These are phyloP conservation scores for Trypanosoma boissoni DNA, from an alignment of 208 protist species.

Conservation along the genomic window DNA sequence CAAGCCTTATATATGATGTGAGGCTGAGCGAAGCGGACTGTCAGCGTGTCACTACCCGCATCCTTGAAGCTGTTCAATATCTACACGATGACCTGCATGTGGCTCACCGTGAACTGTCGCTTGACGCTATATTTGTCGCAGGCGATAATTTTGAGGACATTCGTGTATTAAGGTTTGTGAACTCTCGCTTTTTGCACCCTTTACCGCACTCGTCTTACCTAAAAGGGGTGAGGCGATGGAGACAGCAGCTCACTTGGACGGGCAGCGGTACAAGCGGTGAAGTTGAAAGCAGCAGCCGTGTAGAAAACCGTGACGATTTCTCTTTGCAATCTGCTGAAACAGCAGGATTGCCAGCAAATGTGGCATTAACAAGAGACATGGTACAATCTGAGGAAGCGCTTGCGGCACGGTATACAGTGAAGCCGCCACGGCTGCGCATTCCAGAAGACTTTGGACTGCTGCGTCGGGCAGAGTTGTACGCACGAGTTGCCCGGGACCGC, in stretches of 20 bases:
- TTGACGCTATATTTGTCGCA: constrained; percentile 11
- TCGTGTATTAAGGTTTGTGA: constrained; percentile 9
- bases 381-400: not conserved
- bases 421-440: constrained; percentile 17
- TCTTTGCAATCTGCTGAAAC: no score
- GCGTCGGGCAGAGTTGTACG: constrained; percentile 16
- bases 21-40: constrained; percentile 8
- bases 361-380: not conserved
- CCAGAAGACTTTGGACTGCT: constrained; percentile 20
- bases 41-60: not conserved
- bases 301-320: no score
- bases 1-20: constrained; percentile 1
- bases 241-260: no score
- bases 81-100: constrained; percentile 17
- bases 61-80: constrained; percentile 11
- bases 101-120: constrained; percentile 20
- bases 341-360: not conserved
- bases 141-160: constrained; percentile 15
- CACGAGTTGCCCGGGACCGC: constrained; percentile 19
- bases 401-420: not conserved
- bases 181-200: constrained; percentile 19
- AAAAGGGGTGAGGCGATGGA: not conserved
- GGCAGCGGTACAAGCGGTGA: no score
- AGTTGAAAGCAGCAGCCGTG: no score
- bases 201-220: constrained; percentile 12